These are phyloP conservation scores for Hymenochaete sp. DNA, from an alignment of 1,284 basidiomycete genomes.

Conservation along the genomic window DNA sequence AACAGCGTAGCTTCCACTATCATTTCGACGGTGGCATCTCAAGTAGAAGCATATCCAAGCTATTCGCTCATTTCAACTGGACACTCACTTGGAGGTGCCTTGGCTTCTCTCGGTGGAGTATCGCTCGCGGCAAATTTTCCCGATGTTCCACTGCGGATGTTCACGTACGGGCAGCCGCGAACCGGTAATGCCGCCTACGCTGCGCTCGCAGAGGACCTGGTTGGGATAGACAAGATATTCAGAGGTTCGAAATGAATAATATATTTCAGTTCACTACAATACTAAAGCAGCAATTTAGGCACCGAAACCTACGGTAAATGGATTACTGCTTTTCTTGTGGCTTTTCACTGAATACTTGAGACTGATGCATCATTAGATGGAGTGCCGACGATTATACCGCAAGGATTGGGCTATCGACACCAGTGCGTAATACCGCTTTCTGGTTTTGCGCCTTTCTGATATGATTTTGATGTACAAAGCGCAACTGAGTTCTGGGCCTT, in stretches of 20 bases:
- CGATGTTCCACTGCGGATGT: conserved; percentile 30
- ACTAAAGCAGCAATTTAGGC: background rate
- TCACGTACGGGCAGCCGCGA: conserved; percentile 42
- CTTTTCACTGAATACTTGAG: background rate
- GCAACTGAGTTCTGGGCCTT: conserved; percentile 18
- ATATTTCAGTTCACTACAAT: too few species aligned
- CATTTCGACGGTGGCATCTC: conserved; percentile 22
- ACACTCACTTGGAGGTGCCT: conserved; percentile 41
- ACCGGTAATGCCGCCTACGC: conserved; percentile 39
- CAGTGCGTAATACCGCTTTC: conserved; percentile 1
- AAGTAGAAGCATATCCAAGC: conserved; percentile 25
- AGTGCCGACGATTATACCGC: conserved; percentile 8
- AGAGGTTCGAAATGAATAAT: too few species aligned
- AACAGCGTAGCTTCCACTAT: conserved; percentile 32
- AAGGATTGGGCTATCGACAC: conserved; percentile 5
- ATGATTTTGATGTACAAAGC: background rate
- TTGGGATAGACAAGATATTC: conserved; percentile 30
- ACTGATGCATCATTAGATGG: conserved; percentile 13
- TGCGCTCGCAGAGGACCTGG: conserved; percentile 32
- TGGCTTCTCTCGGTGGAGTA: conserved; percentile 37
- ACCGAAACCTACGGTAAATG: conserved; percentile 8
- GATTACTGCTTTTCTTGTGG: background rate
- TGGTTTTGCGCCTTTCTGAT: background rate
- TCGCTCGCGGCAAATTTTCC: conserved; percentile 34
- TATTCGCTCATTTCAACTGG: conserved; percentile 37